These are phyloP conservation scores for Acer saccharum DNA, from an alignment of 345 rosid species.

Conservation along the genomic window DNA sequence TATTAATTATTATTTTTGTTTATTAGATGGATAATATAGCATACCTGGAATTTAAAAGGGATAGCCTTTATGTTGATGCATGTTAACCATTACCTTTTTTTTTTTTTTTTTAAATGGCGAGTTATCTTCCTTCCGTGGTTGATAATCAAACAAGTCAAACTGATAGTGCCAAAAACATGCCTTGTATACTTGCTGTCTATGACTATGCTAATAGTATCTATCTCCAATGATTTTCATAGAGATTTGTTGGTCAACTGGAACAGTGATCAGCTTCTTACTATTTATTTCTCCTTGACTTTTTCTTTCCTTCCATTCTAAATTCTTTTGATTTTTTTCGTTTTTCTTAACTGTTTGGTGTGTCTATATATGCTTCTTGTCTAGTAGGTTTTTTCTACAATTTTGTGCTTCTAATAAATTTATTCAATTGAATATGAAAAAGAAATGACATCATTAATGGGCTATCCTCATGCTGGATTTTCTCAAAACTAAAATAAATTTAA, in stretches of 20 bases:
- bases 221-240: background rate
- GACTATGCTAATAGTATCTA: background rate
- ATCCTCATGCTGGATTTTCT: background rate
- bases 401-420: background rate
- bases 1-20: background rate
- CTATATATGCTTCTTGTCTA: background rate
- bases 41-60: background rate
- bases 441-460: background rate
- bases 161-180: background rate
- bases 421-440: background rate
- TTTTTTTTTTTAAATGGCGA: background rate
- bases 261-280: background rate
- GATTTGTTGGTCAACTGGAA: background rate
- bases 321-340: too few relatives aligned
- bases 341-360: background rate
- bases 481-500: conserved; percentile 7
- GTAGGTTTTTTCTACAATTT: background rate
- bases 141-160: background rate
- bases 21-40: background rate
- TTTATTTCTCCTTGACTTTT: background rate
- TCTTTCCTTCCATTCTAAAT: too few relatives aligned
- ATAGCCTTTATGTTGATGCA: background rate
- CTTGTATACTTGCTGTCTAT: background rate
- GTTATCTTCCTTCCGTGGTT: background rate
- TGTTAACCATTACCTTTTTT: background rate